phyloP scores from a whole-genome alignment of 352 stramenopile genomes.

The Nothophytophthora sp. region DNA sequence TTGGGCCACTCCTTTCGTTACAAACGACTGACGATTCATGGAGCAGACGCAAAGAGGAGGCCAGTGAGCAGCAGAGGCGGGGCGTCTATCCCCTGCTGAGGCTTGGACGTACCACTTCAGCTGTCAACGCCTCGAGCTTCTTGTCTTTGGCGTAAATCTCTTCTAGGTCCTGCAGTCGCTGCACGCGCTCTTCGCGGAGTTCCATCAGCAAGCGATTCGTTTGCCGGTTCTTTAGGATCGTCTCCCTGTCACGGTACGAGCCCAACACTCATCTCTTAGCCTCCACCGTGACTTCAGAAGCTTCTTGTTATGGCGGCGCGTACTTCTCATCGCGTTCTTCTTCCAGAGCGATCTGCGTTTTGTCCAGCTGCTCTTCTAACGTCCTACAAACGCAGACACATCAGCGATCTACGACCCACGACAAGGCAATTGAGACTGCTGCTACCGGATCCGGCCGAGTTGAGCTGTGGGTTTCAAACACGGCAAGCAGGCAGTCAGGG shows the following conservation, averaged over 20 bases:
- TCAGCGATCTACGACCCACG: background rate
- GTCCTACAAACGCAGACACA: conserved; percentile 19
- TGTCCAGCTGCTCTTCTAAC: conserved; percentile 68
- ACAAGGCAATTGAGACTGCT: background rate
- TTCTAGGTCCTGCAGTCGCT: conserved; percentile 74
- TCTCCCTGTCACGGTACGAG: conserved; percentile 38
- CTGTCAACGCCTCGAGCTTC: conserved; percentile 53
- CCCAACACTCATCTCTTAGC: background rate
- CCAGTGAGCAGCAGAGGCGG: too few species aligned
- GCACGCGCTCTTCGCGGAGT: conserved; percentile 73
- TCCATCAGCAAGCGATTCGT: conserved; percentile 74
- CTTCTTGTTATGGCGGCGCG: background rate
- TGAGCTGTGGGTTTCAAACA: conserved; percentile 37
- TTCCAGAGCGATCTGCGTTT: conserved; percentile 60
- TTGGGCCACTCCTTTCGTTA: conserved; percentile 40
- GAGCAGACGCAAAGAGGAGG: background rate
- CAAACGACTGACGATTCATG: conserved; percentile 49
- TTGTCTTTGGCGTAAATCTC: conserved; percentile 86
- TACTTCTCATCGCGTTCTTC: conserved; percentile 78
- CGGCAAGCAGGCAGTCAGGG: background rate
- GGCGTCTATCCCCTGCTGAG: background rate
- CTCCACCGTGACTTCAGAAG: background rate
- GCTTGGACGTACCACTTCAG: conserved; percentile 46
- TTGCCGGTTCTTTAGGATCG: conserved; percentile 66
- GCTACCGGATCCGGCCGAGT: conserved; percentile 57